A percentile compares a stretch with the other conserved stretches of the same genome.
Conservation (phyloP, 192 early-diverging fungal species). For the Pilaira anomala region DNA sequence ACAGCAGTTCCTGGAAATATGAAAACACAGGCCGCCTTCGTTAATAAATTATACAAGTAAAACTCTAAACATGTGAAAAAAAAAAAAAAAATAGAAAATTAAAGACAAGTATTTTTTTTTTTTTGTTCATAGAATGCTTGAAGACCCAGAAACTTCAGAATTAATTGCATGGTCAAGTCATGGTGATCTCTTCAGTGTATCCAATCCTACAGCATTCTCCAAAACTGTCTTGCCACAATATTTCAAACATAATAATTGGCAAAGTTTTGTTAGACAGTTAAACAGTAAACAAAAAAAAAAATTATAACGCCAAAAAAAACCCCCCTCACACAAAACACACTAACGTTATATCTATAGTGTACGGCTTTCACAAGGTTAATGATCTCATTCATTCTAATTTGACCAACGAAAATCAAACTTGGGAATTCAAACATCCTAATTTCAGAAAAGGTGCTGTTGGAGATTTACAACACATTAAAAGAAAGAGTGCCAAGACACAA, state of each 20-base stretch:
- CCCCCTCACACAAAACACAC: not conserved
- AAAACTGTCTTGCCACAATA: conserved; percentile 75
- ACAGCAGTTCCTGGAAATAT: conserved; percentile 3
- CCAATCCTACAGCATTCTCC: conserved; percentile 81
- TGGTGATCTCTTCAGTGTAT: conserved; percentile 86
- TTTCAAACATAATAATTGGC: conserved; percentile 92
- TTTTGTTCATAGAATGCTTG: conserved; percentile 60
- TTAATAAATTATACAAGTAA: conserved; percentile 51
- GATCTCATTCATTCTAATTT: conserved; percentile 54
- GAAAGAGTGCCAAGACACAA: conserved; percentile 35
- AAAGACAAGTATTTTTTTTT: not conserved
- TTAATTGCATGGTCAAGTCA: conserved; percentile 75
- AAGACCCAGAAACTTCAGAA: conserved; percentile 59
- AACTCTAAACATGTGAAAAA: not conserved
- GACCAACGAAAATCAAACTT: conserved; percentile 65
- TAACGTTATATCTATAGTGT: conserved; percentile 31
- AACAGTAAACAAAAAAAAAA: conserved; percentile 66
- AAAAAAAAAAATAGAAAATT: not conserved
- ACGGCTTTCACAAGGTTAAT: conserved; percentile 53
- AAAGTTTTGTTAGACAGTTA: conserved; percentile 85
- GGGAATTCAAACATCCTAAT: conserved; percentile 86
- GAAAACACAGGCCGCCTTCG: conserved; percentile 49
- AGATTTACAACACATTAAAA: conserved; percentile 44
- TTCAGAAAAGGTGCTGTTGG: conserved; percentile 65
- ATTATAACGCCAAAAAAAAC: not conserved